phyloP scores from a whole-genome alignment of 495 filamentous ascomycete species.

The Usnea hakonensis region DNA sequence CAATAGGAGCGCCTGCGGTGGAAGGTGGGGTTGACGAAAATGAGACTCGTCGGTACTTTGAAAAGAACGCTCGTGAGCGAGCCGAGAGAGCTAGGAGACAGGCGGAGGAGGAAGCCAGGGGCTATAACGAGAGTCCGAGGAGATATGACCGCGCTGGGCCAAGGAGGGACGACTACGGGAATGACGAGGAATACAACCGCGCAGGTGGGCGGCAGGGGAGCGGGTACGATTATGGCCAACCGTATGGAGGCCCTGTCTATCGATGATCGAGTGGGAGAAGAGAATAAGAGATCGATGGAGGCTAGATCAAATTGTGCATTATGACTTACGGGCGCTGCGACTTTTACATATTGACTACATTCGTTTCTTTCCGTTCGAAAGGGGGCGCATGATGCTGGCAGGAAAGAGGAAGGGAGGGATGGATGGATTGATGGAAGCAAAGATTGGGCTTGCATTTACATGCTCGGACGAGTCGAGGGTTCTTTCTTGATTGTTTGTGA shows the following conservation, averaged over 20 bases:
- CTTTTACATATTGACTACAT: conserved; percentile 3
- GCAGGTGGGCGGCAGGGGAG: conserved; percentile 15
- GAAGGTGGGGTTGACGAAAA: conserved; percentile 22
- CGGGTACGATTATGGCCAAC: conserved; percentile 22
- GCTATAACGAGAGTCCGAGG: conserved; percentile 25
- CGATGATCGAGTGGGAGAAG: conserved; percentile 1
- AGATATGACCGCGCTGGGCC: conserved; percentile 22
- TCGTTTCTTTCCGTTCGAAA: not conserved
- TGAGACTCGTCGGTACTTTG: conserved; percentile 21
- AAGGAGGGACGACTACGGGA: conserved; percentile 13
- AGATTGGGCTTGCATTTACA: not conserved
- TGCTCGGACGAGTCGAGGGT: not conserved
- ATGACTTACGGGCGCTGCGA: not conserved
- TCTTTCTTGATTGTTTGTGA: not conserved
- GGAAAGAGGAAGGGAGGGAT: no score
- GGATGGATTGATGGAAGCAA: no score
- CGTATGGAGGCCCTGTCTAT: conserved; percentile 20
- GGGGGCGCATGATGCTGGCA: not conserved
- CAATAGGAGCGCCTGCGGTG: conserved; percentile 1
- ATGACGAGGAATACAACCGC: conserved; percentile 26
- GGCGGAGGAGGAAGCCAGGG: conserved; percentile 22
- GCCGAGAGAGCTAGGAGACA: conserved; percentile 18
- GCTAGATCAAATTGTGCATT: not conserved
- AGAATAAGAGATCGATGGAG: not conserved
- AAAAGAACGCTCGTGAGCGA: conserved; percentile 21